Evolutionary conservation across 2,329 filamentous ascomycete genomes (phyloP).

Genomic region (Neurospora sp.): DNA sequence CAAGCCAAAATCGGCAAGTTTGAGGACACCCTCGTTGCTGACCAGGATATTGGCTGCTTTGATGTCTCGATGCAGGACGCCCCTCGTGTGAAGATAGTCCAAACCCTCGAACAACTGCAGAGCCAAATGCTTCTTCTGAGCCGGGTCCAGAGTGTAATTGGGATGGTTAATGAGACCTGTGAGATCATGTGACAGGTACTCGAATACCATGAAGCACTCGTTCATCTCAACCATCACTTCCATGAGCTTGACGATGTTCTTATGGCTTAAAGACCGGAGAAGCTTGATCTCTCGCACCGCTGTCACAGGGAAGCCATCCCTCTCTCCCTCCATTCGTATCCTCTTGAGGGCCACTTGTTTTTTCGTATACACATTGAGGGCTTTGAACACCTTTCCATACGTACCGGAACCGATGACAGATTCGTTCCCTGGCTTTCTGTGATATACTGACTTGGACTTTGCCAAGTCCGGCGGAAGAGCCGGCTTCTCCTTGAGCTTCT

Average conservation of each 20-base stretch:
- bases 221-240: constrained; percentile 98
- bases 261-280: constrained; percentile 73
- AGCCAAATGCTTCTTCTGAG: constrained; percentile 87
- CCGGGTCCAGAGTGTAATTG: constrained; percentile 70
- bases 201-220: constrained; percentile 99
- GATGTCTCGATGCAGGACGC: constrained; percentile 95
- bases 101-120: constrained; percentile 89
- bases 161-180: constrained; percentile 94
- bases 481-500: constrained; percentile 61
- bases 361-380: constrained; percentile 83
- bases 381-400: constrained; percentile 93
- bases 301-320: constrained; percentile 84
- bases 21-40: constrained; percentile 78
- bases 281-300: constrained; percentile 87
- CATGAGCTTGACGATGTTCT: constrained; percentile 71
- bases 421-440: constrained; percentile 91
- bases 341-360: constrained; percentile 77
- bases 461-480: constrained; percentile 61
- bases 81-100: constrained; percentile 83
- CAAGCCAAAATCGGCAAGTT: constrained; percentile 91
- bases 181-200: constrained; percentile 92
- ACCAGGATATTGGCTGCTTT: constrained; percentile 97
- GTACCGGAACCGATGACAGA: constrained; percentile 93
- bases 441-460: constrained; percentile 81
- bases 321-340: constrained; percentile 87